phyloP scores from a whole-genome alignment of 352 stramenopile genomes.

The Pythium utonaiense region DNA sequence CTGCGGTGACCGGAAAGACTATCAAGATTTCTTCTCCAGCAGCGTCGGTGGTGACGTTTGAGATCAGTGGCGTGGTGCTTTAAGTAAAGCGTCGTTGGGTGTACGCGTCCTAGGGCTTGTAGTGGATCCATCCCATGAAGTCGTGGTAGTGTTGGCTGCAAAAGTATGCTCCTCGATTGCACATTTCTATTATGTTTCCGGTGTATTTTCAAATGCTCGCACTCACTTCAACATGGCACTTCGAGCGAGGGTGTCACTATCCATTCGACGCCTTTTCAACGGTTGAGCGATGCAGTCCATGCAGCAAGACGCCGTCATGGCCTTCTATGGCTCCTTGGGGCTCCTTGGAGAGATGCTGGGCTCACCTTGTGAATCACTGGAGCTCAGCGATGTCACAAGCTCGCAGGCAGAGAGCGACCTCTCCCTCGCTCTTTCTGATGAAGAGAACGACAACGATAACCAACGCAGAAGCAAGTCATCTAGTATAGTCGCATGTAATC shows the following conservation, averaged over 20 bases:
- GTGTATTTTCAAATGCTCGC: neutral
- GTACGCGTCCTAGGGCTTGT: too few species aligned
- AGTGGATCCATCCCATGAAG: too few species aligned
- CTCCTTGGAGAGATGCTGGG: neutral
- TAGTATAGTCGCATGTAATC: too few species aligned
- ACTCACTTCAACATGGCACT: neutral
- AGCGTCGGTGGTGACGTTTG: constrained; percentile 42
- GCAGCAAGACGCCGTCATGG: neutral
- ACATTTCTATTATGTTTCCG: too few species aligned
- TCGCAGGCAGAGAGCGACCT: neutral
- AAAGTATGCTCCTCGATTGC: too few species aligned
- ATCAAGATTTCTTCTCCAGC: constrained; percentile 32
- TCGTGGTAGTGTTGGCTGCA: too few species aligned
- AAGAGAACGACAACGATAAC: too few species aligned
- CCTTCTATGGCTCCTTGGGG: neutral
- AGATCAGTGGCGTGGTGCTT: constrained; percentile 29
- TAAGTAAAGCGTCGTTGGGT: neutral
- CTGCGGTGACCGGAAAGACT: constrained; percentile 25
- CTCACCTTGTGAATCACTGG: constrained; percentile 4
- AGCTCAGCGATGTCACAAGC: neutral
- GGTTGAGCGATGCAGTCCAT: neutral
- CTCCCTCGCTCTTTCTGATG: neutral
- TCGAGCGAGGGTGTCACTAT: neutral
- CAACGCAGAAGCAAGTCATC: too few species aligned
- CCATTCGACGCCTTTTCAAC: neutral